These are phyloP conservation scores for Apophysomyces elegans DNA, from an alignment of 371 early-diverging fungal genomes.

Conservation along the genomic window DNA sequence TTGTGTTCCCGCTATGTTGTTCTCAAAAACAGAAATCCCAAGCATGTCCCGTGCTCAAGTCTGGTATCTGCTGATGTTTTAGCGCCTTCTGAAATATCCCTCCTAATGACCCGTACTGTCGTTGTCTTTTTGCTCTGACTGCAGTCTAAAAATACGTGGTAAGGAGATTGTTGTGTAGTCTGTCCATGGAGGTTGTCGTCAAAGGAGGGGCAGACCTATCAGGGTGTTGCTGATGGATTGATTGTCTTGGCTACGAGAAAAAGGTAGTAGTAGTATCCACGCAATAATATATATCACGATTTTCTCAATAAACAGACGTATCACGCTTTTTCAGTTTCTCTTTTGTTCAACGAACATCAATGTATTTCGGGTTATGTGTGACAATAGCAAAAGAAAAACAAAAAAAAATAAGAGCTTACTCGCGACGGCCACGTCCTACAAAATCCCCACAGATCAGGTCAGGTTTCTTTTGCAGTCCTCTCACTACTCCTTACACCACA, in stretches of 20 bases:
- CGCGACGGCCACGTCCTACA: constrained; percentile 46
- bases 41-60: constrained; percentile 2
- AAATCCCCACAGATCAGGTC: background rate
- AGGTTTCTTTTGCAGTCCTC: background rate
- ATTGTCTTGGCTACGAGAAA: no score
- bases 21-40: constrained; percentile 1
- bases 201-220: no score
- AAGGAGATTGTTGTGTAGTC: background rate
- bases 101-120: background rate
- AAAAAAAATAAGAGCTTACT: constrained; percentile 23
- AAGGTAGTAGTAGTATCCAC: no score
- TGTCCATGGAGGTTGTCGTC: background rate
- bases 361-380: background rate
- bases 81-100: background rate
- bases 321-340: background rate
- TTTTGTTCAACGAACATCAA: background rate
- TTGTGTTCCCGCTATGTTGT: background rate
- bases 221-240: no score
- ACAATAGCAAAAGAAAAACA: background rate
- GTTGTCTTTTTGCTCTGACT: background rate
- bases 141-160: background rate
- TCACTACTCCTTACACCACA: background rate
- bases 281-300: no score
- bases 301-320: background rate
- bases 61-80: constrained; percentile 3